A percentile compares a stretch with the other conserved stretches of the same genome.
phyloP scores from a whole-genome alignment of 495 filamentous ascomycete genomes.

The Hyaloscypha bicolor region DNA sequence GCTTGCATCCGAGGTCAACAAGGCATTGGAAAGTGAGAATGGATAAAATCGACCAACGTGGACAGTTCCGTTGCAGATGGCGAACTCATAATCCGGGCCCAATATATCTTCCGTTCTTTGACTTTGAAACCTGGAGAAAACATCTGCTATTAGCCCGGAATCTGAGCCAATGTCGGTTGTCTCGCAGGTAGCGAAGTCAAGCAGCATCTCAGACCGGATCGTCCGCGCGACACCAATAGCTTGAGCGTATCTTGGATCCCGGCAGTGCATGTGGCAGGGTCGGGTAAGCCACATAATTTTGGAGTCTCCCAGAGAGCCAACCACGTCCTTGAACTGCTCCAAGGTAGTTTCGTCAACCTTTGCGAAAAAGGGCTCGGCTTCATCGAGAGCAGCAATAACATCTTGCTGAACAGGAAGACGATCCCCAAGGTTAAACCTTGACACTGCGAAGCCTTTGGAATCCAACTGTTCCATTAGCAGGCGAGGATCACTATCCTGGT shows the following conservation, averaged over 20 bases:
- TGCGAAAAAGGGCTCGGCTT: slow-evolving; percentile 33
- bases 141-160: neutral
- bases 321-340: neutral
- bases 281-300: slow-evolving; percentile 45
- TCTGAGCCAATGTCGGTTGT: slow-evolving; percentile 32
- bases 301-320: neutral
- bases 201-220: slow-evolving; percentile 40
- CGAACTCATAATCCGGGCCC: slow-evolving; percentile 8
- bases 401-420: slow-evolving; percentile 24
- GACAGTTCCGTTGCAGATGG: neutral
- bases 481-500: too few species aligned
- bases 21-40: neutral
- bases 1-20: neutral
- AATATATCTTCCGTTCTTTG: neutral
- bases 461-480: too few species aligned
- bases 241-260: slow-evolving; percentile 41
- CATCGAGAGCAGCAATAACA: slow-evolving; percentile 41
- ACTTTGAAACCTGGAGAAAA: neutral
- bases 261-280: slow-evolving; percentile 36
- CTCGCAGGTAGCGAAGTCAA: slow-evolving; percentile 45
- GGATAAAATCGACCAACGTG: neutral
- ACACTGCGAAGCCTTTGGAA: slow-evolving; percentile 13
- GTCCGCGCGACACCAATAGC: slow-evolving; percentile 45
- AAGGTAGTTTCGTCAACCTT: neutral
- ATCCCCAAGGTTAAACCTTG: slow-evolving; percentile 23